Evolutionary conservation across 345 rosid species (phyloP).

Genomic region (Salix viminalis): DNA sequence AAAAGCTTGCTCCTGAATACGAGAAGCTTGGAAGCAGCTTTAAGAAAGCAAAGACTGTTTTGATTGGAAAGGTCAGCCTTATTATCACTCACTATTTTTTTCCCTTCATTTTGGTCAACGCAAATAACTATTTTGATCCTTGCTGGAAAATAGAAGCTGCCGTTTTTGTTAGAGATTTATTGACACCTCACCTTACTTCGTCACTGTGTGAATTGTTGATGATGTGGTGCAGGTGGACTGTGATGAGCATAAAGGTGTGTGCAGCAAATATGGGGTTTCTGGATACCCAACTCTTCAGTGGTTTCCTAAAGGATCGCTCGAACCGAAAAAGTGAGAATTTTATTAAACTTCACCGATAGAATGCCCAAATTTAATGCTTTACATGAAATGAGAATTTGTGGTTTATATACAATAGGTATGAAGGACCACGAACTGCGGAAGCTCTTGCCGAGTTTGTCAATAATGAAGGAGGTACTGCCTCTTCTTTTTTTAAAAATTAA

Average conservation of each 20-base stretch:
- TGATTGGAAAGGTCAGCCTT: constrained; percentile 84
- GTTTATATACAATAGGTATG: constrained; percentile 47
- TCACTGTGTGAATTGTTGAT: constrained; percentile 12
- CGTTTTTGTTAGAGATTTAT: background rate
- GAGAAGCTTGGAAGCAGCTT: constrained; percentile 92
- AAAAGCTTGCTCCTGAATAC: constrained; percentile 95
- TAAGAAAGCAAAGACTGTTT: constrained; percentile 73
- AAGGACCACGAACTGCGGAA: constrained; percentile 85
- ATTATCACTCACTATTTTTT: background rate
- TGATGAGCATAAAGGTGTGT: constrained; percentile 85
- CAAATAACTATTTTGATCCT: background rate
- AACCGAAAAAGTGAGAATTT: constrained; percentile 78
- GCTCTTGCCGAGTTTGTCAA: constrained; percentile 82
- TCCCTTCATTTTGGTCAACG: background rate
- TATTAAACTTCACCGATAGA: background rate
- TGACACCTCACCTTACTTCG: background rate
- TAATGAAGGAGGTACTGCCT: constrained; percentile 73
- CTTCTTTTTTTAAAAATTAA: background rate
- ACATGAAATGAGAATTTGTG: background rate
- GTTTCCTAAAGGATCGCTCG: constrained; percentile 95
- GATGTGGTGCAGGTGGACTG: constrained; percentile 76
- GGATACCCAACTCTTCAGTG: constrained; percentile 96
- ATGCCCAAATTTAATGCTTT: background rate
- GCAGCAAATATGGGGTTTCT: constrained; percentile 86
- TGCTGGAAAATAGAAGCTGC: background rate